A percentile compares a stretch with the other conserved stretches of the same genome.
These are phyloP conservation scores for Aspergillus sp. DNA, from an alignment of 2,329 filamentous ascomycete genomes.

Conservation along the genomic window DNA sequence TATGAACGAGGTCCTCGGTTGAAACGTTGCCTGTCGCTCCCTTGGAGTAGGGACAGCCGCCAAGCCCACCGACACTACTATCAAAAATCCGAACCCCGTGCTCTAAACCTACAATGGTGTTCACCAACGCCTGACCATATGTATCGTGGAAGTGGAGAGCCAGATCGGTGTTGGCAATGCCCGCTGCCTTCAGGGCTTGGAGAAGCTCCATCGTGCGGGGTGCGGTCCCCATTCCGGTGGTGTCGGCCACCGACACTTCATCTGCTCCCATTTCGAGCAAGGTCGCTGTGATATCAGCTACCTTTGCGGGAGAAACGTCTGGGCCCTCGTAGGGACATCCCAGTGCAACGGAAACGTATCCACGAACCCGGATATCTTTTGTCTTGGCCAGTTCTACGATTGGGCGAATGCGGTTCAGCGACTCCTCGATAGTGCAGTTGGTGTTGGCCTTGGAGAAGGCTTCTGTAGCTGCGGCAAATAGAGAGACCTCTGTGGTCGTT, in stretches of 20 bases:
- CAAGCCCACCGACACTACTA: slow-evolving; percentile 62
- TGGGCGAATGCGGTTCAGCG: slow-evolving; percentile 58
- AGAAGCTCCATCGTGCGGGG: slow-evolving; percentile 60
- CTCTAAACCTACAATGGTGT: slow-evolving; percentile 62
- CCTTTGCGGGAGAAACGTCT: slow-evolving; percentile 58
- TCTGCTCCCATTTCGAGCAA: slow-evolving; percentile 66
- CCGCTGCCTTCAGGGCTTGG: slow-evolving; percentile 58
- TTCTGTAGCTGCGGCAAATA: slow-evolving; percentile 66
- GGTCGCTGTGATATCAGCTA: slow-evolving; percentile 61
- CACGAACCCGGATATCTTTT: slow-evolving; percentile 58
- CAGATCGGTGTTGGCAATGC: slow-evolving; percentile 59
- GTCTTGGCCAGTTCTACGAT: slow-evolving; percentile 58
- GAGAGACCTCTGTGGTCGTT: slow-evolving; percentile 56
- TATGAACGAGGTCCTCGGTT: slow-evolving; percentile 64
- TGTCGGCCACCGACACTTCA: slow-evolving; percentile 66
- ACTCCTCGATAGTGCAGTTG: slow-evolving; percentile 64
- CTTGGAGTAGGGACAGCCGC: slow-evolving; percentile 65
- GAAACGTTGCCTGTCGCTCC: slow-evolving; percentile 66
- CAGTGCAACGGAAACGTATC: slow-evolving; percentile 64
- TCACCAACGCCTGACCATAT: slow-evolving; percentile 64
- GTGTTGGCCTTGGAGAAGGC: slow-evolving; percentile 65
- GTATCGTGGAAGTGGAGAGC: slow-evolving; percentile 68
- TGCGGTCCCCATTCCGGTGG: slow-evolving; percentile 67
- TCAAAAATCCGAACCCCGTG: slow-evolving; percentile 65
- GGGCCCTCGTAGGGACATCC: slow-evolving; percentile 68